A percentile compares a stretch with the other conserved stretches of the same genome.
These are phyloP conservation scores for Myriosclerotinia scirpicola DNA, from an alignment of 2,329 filamentous ascomycete species.

Conservation along the genomic window DNA sequence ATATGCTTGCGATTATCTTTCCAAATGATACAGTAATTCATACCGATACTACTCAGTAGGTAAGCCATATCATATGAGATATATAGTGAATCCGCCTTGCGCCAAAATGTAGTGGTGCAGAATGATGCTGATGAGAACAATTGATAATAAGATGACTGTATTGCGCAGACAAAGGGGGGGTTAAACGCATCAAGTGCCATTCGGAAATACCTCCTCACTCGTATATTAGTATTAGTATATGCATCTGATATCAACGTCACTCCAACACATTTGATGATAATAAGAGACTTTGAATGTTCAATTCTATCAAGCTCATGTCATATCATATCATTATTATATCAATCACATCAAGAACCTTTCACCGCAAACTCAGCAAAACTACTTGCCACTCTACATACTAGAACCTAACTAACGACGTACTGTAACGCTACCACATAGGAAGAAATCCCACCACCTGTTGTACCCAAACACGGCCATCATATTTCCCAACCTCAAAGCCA, in stretches of 20 bases:
- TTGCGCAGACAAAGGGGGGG: neutral
- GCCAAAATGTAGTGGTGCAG: neutral
- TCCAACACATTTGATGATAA: neutral
- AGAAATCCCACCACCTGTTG: slow-evolving; percentile 2
- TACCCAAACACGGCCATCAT: neutral
- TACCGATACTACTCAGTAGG: neutral
- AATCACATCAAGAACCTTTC: neutral
- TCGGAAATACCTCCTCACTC: neutral
- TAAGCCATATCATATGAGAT: neutral
- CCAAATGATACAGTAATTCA: too few species aligned
- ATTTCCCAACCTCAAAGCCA: neutral
- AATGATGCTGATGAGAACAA: neutral
- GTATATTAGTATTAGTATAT: neutral
- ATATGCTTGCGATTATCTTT: neutral
- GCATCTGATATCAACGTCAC: neutral
- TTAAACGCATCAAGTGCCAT: neutral
- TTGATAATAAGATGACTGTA: neutral
- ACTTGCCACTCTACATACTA: neutral
- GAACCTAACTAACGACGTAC: neutral
- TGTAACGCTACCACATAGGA: slow-evolving; percentile 6
- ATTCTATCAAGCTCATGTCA: neutral
- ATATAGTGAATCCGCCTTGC: neutral
- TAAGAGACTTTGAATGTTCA: neutral
- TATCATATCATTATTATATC: neutral
- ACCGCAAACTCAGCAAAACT: neutral